Base-by-base conservation (phyloP, 257 asterid genomes). In the Cinchona pubescens region DNA sequence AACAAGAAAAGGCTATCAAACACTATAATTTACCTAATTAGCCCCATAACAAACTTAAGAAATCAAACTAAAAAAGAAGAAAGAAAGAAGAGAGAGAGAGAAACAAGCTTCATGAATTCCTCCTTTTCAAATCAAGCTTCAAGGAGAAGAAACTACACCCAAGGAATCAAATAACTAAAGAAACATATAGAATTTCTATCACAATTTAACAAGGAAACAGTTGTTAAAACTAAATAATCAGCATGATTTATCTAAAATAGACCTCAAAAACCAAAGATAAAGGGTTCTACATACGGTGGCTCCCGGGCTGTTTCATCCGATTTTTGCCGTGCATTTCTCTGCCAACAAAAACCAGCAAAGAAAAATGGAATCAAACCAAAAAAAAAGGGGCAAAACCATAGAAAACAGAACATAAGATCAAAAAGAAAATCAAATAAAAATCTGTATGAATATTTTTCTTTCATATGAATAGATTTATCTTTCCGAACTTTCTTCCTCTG, bases 201-300 rank as follows among this genome's bases (percentile, higher is more conserved):
- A 15, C 49, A 37, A 49, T 48, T 42, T 65, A 49, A 32, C 62
- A 64, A 38, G 25, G 25, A 49, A 16, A 7, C 32, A 53, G 23
- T n/a, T 15, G 23, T 4, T 5, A n/a, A 46, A 62, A 16, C 30
- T 34, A 34, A 12, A 49, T 42, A 34, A 48, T 8, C 45, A 46
- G 12, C 67, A n/a, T 5, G 4, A 23, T 58, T 64, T 16, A 60
- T 9, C 18, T 30, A 7, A 74, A n/a, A 63, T 19, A 34, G 7
- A 14, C 5, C 27, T 21, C 53, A 3, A 7, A 64, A 73, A 63
- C 34, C 2, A 45, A 34, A 21, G 72, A 53, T 23, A 75, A 75
- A 76, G 12, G 55, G n/a, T 27, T 64, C 42, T 48, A 87, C 98
- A 76, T 82, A 93, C 98, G 98, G 97, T 37, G 94, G 92, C 76